Conservation (phyloP, 2,329 filamentous ascomycete genomes). For the Venturia aucupariae region DNA sequence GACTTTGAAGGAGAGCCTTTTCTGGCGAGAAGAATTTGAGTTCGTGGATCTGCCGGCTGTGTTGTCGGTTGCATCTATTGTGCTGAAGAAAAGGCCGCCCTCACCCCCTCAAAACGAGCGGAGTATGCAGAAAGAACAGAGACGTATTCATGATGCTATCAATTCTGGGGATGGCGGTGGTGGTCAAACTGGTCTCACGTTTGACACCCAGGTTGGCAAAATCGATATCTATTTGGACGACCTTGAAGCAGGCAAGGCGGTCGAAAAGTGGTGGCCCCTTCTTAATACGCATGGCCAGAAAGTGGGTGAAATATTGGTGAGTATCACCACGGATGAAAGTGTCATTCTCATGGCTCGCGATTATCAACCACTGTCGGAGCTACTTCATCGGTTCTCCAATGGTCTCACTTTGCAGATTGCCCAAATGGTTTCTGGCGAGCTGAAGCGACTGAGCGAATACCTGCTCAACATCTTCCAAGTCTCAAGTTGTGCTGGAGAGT, state of each 20-base stretch:
- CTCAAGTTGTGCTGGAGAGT: constrained; percentile 72
- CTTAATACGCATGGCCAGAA: constrained; percentile 65
- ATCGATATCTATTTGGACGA: constrained; percentile 79
- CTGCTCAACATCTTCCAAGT: constrained; percentile 94
- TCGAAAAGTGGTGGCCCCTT: constrained; percentile 80
- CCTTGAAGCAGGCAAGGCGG: constrained; percentile 64
- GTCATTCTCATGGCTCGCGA: constrained; percentile 80
- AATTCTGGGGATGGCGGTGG: constrained; percentile 22
- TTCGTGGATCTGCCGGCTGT: constrained; percentile 64
- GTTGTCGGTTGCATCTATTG: constrained; percentile 58
- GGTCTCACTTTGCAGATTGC: constrained; percentile 80
- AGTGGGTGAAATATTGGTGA: constrained; percentile 78
- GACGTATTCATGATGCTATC: constrained; percentile 30
- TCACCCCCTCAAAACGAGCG: constrained; percentile 21
- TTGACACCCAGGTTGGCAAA: constrained; percentile 50
- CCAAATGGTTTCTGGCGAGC: constrained; percentile 63
- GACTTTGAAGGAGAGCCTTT: constrained; percentile 60
- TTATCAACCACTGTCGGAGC: constrained; percentile 71
- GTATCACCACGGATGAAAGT: constrained; percentile 75
- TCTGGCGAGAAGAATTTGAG: constrained; percentile 75
- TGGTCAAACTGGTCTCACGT: constrained; percentile 37
- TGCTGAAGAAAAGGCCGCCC: constrained; percentile 54
- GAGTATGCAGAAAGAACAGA: constrained; percentile 30
- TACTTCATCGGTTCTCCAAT: constrained; percentile 76
- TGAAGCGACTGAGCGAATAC: constrained; percentile 73